phyloP scores from a whole-genome alignment of 1,284 basidiomycete species.

The Stygiomarasmius scandens region DNA sequence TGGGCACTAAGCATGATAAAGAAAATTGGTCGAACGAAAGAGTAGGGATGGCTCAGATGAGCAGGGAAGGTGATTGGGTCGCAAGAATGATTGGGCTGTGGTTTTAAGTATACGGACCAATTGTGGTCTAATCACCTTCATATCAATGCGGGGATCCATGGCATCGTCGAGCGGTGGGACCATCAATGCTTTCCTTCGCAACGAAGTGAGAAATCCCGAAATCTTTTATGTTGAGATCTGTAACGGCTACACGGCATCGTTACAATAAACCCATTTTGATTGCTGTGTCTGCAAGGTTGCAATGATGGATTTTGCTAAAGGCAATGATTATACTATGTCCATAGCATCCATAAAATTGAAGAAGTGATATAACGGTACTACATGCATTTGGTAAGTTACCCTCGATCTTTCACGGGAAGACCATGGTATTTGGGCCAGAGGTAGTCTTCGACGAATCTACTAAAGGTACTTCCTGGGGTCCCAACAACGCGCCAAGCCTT shows the following conservation, averaged over 20 bases:
- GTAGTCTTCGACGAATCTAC: constrained; percentile 66
- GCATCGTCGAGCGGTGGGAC: neutral
- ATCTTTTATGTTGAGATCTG: neutral
- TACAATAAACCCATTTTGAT: neutral
- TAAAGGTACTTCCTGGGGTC: constrained; percentile 75
- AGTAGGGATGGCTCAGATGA: neutral
- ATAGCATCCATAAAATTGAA: neutral
- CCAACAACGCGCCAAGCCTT: constrained; percentile 61
- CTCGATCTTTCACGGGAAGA: constrained; percentile 53
- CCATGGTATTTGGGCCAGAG: constrained; percentile 65
- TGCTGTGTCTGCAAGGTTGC: neutral
- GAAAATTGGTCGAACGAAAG: neutral
- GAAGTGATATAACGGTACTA: neutral
- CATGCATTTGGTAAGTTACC: constrained; percentile 29
- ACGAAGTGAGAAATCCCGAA: neutral
- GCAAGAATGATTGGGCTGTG: neutral
- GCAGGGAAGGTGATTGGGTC: neutral
- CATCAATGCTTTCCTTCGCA: neutral
- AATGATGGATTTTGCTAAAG: neutral
- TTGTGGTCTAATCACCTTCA: neutral
- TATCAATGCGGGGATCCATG: neutral
- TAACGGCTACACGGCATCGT: neutral
- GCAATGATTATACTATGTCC: neutral
- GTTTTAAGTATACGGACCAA: neutral
- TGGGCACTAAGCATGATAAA: constrained; percentile 16